phyloP scores from a whole-genome alignment of 257 asterid species.

The Penstemon eatonii region DNA sequence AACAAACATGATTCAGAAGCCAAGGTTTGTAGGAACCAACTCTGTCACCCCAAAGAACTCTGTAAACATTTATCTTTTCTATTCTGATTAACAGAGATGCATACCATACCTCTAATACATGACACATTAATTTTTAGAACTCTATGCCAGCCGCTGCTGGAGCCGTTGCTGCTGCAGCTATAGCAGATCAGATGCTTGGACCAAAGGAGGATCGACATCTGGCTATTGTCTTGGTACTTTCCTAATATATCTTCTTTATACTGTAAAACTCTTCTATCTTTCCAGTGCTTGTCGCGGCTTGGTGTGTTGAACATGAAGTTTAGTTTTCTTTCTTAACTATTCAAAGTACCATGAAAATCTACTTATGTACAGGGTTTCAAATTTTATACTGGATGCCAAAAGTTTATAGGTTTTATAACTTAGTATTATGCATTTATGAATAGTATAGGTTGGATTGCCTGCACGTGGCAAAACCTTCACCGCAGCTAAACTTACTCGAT shows the following conservation, averaged over 20 bases:
- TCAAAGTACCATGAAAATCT: slow-evolving; percentile 17
- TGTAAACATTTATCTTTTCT: slow-evolving; percentile 3
- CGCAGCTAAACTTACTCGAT: slow-evolving; percentile 97
- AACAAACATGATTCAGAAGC: slow-evolving; percentile 63
- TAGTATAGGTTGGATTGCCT: slow-evolving; percentile 87
- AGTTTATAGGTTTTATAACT: background rate
- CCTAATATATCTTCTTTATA: background rate
- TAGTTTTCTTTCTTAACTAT: slow-evolving; percentile 12
- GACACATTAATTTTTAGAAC: slow-evolving; percentile 46
- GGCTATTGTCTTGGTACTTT: slow-evolving; percentile 85
- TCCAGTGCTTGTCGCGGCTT: slow-evolving; percentile 19
- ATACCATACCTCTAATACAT: slow-evolving; percentile 31
- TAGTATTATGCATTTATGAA: slow-evolving; percentile 14
- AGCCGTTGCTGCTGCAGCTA: slow-evolving; percentile 99
- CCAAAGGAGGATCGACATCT: slow-evolving; percentile 97
- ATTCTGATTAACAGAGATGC: background rate
- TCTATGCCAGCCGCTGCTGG: slow-evolving; percentile 99
- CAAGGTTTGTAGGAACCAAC: slow-evolving; percentile 54
- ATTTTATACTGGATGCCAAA: background rate
- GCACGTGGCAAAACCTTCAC: slow-evolving; percentile 99
- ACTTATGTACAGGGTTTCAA: slow-evolving; percentile 6
- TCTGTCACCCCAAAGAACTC: background rate
- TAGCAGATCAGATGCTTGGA: slow-evolving; percentile 99
- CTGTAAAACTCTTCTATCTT: background rate
- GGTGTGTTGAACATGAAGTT: background rate